Conservation (phyloP, 2,329 filamentous ascomycete species). For the Pyrenophora seminiperda region DNA sequence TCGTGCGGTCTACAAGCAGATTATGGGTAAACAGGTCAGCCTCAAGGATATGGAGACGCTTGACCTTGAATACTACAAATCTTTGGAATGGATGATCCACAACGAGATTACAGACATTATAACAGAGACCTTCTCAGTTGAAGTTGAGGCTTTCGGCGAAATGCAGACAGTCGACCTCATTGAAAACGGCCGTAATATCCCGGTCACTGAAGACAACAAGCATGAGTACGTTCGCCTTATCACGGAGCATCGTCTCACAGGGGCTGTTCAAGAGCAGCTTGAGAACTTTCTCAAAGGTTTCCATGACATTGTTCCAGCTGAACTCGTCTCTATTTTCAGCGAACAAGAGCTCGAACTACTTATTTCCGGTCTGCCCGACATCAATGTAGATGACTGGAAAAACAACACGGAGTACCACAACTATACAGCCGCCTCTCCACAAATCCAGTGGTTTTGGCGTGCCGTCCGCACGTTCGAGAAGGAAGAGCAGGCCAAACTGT, state of each 20-base stretch:
- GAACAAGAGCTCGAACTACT: slow-evolving; percentile 96
- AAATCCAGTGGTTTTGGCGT: slow-evolving; percentile 99
- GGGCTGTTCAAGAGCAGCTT: slow-evolving; percentile 92
- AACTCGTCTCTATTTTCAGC: slow-evolving; percentile 96
- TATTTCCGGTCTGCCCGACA: slow-evolving; percentile 95
- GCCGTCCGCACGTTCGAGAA: slow-evolving; percentile 97
- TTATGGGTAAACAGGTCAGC: slow-evolving; percentile 90
- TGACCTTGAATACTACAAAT: slow-evolving; percentile 98
- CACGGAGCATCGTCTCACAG: slow-evolving; percentile 89
- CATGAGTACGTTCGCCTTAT: slow-evolving; percentile 94
- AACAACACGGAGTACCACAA: slow-evolving; percentile 99
- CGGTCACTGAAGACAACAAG: slow-evolving; percentile 98
- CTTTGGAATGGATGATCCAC: slow-evolving; percentile 95
- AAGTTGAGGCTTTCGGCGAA: slow-evolving; percentile 92
- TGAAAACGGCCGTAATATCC: slow-evolving; percentile 84
- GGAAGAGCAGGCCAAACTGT: slow-evolving; percentile 93
- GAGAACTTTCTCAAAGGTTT: slow-evolving; percentile 93
- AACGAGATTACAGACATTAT: slow-evolving; percentile 99
- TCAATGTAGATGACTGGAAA: slow-evolving; percentile 99
- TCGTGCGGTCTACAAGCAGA: slow-evolving; percentile 96
- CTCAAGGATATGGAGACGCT: slow-evolving; percentile 99
- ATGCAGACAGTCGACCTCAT: slow-evolving; percentile 85
- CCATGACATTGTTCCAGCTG: slow-evolving; percentile 95
- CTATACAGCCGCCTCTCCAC: slow-evolving; percentile 89
- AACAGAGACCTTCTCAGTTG: slow-evolving; percentile 92